Evolutionary conservation across 768 basidiomycete species (phyloP).

Genomic region (Pleurotus giganteus): DNA sequence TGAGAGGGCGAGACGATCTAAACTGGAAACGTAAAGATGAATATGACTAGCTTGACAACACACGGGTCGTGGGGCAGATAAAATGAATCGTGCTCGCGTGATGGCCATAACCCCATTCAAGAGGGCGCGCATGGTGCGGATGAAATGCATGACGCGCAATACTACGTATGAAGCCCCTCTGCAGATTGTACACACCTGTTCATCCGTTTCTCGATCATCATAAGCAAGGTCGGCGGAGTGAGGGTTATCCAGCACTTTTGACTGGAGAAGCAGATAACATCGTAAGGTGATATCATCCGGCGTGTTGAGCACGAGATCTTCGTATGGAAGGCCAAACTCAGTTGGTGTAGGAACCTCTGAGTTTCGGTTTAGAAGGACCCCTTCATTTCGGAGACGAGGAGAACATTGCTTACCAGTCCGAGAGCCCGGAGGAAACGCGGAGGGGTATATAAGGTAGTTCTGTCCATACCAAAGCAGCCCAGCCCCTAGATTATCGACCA

Average conservation of each 20-base stretch:
- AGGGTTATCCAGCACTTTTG: constrained; percentile 40
- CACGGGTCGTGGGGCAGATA: too few relatives aligned
- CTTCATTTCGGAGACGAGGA: neutral
- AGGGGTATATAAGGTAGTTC: constrained; percentile 87
- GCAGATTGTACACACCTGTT: constrained; percentile 44
- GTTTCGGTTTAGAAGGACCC: neutral
- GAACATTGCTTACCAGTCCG: constrained; percentile 53
- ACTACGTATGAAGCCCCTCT: neutral
- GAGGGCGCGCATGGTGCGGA: neutral
- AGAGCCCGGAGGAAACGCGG: constrained; percentile 76
- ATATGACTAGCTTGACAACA: too few relatives aligned
- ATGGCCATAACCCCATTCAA: neutral
- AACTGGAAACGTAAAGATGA: too few relatives aligned
- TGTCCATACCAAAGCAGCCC: constrained; percentile 85
- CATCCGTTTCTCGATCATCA: constrained; percentile 43
- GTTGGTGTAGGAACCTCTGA: constrained; percentile 71
- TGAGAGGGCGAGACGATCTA: constrained; percentile 64
- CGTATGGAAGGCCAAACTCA: constrained; percentile 70
- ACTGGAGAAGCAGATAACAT: constrained; percentile 76
- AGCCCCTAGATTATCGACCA: constrained; percentile 41
- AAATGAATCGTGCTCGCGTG: too few relatives aligned
- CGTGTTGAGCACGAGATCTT: constrained; percentile 70
- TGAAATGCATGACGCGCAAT: neutral
- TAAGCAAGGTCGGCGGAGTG: constrained; percentile 31
- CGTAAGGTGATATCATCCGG: constrained; percentile 69